Conservation (phyloP, 140 eudicot species). For the Ambrosia hybrid region DNA sequence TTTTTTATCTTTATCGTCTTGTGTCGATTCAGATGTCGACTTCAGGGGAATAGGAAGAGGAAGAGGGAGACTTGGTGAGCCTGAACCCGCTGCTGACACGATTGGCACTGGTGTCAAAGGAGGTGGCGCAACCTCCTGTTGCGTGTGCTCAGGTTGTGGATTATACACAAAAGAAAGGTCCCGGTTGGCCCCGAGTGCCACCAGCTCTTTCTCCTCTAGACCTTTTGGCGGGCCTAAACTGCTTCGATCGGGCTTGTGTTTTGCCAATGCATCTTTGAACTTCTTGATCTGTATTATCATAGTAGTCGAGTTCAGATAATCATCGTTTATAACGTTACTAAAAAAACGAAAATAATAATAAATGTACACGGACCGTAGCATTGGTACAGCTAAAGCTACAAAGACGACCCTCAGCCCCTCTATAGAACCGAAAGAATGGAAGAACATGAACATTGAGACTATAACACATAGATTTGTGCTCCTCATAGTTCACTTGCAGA, state of each 20-base stretch:
- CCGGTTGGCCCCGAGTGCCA: slow-evolving; percentile 64
- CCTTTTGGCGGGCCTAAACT: slow-evolving; percentile 68
- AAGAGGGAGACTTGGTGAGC: slow-evolving; percentile 26
- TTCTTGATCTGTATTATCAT: no score
- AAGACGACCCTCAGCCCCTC: slow-evolving; percentile 82
- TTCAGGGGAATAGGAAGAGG: slow-evolving; percentile 36
- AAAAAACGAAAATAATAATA: not conserved
- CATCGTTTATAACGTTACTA: not conserved
- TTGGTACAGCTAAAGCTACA: slow-evolving; percentile 91
- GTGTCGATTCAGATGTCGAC: slow-evolving; percentile 18
- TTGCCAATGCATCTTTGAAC: slow-evolving; percentile 78
- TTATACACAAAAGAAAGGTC: slow-evolving; percentile 58
- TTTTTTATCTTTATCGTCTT: slow-evolving; percentile 35
- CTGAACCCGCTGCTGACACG: not conserved
- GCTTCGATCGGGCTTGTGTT: slow-evolving; percentile 57
- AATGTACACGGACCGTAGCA: slow-evolving; percentile 69
- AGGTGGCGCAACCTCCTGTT: slow-evolving; percentile 21
- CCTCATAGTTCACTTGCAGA: slow-evolving; percentile 72
- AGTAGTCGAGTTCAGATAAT: not conserved
- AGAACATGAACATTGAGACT: slow-evolving; percentile 75
- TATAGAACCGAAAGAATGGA: slow-evolving; percentile 82
- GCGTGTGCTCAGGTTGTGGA: slow-evolving; percentile 44
- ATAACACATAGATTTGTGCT: slow-evolving; percentile 79
- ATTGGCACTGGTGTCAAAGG: slow-evolving; percentile 16
- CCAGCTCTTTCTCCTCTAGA: slow-evolving; percentile 70